Evolutionary conservation across 2,329 filamentous ascomycete species (phyloP).

Genomic region (Davidsoniella australis): DNA sequence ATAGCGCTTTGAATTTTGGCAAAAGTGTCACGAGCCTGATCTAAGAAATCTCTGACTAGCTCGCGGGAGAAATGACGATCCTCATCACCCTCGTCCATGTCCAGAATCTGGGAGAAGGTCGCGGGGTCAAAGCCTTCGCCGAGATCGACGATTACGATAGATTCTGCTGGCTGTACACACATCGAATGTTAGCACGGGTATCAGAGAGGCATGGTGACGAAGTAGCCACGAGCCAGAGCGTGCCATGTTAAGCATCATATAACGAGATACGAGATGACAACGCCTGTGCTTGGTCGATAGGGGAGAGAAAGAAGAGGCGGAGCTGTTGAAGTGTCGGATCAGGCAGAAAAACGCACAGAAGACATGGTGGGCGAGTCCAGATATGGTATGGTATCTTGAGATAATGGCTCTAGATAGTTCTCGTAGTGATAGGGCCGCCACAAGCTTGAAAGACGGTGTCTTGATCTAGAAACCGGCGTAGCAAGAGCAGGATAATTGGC

Average conservation of each 20-base stretch:
- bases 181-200: not conserved
- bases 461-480: not conserved
- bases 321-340: not conserved
- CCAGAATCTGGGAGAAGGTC: constrained; percentile 89
- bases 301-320: not conserved
- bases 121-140: constrained; percentile 58
- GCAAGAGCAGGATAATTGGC: not conserved
- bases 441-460: constrained; percentile 17
- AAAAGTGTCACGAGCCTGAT: constrained; percentile 79
- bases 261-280: too few species aligned
- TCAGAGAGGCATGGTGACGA: not conserved
- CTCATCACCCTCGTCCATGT: constrained; percentile 87
- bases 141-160: constrained; percentile 35
- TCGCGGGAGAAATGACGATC: constrained; percentile 75
- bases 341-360: not conserved
- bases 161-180: constrained; percentile 25
- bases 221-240: too few species aligned
- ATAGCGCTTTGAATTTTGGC: constrained; percentile 63
- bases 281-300: not conserved
- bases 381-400: not conserved
- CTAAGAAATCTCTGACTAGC: constrained; percentile 84
- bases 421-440: not conserved
- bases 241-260: too few species aligned
- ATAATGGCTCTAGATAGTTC: not conserved
- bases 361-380: not conserved